phyloP scores from a whole-genome alignment of 2,329 filamentous ascomycete species.

The Berkeleyomyces basicola region DNA sequence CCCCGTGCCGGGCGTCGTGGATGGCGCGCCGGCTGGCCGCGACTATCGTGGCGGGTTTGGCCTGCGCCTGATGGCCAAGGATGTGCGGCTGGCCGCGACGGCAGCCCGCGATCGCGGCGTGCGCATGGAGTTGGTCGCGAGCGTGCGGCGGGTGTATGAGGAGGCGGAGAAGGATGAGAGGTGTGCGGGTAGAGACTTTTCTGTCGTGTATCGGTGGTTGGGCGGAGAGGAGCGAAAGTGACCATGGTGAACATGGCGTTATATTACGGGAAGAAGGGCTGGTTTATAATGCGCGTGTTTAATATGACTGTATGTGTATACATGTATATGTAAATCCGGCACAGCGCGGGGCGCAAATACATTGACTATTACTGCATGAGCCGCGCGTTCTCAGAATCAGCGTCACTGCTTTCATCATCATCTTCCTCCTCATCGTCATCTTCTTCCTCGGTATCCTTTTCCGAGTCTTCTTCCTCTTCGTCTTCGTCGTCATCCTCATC shows the following conservation, averaged over 20 bases:
- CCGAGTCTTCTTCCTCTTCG: constrained; percentile 34
- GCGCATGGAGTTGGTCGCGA: constrained; percentile 44
- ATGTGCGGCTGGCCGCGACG: constrained; percentile 54
- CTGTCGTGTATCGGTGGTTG: constrained; percentile 61
- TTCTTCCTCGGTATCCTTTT: constrained; percentile 34
- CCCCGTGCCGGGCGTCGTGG: constrained; percentile 71
- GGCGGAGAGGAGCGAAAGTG: constrained; percentile 30
- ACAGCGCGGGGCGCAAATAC: background rate
- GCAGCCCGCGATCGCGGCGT: constrained; percentile 53
- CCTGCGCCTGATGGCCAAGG: constrained; percentile 65
- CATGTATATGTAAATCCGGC: background rate
- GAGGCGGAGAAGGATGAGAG: constrained; percentile 41
- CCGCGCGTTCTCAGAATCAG: constrained; percentile 29
- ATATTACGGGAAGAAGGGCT: background rate
- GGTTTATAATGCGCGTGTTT: background rate
- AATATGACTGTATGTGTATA: background rate
- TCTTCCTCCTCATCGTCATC: constrained; percentile 28
- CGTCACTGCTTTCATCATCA: constrained; percentile 31
- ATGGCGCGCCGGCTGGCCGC: constrained; percentile 54
- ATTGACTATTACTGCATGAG: constrained; percentile 24
- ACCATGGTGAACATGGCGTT: too few relatives aligned
- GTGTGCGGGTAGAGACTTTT: constrained; percentile 60
- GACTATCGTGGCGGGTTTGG: constrained; percentile 69
- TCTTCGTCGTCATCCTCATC: constrained; percentile 31
- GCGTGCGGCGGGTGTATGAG: constrained; percentile 51